Evolutionary conservation across 148 eudicot species (phyloP).

Genomic region (Fagopyrum tataricum): DNA sequence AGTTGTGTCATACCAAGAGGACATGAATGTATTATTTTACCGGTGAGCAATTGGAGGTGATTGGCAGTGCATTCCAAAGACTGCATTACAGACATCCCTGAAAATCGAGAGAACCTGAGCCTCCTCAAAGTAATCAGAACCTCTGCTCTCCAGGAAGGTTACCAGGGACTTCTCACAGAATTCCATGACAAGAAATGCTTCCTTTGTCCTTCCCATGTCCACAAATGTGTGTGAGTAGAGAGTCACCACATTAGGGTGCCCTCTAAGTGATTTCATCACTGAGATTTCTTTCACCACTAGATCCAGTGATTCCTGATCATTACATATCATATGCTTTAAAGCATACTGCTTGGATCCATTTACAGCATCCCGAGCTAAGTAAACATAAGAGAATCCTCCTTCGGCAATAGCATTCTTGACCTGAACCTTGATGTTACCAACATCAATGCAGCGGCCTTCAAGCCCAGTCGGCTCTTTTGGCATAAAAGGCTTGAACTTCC

Average conservation of each 20-base stretch:
- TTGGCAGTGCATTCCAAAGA: constrained; percentile 96
- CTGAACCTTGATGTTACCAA: constrained; percentile 80
- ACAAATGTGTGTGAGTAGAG: constrained; percentile 58
- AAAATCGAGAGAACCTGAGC: constrained; percentile 66
- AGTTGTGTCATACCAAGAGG: neutral
- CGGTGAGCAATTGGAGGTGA: constrained; percentile 96
- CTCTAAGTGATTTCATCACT: constrained; percentile 82
- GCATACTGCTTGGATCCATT: constrained; percentile 86
- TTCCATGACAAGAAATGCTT: constrained; percentile 89
- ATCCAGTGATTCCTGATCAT: constrained; percentile 84
- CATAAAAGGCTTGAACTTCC: constrained; percentile 83
- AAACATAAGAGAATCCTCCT: constrained; percentile 97
- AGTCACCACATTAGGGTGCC: constrained; percentile 87
- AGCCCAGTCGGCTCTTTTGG: constrained; percentile 90
- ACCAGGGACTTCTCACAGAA: constrained; percentile 92
- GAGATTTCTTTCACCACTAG: constrained; percentile 79
- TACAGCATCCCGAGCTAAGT: constrained; percentile 76
- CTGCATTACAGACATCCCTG: constrained; percentile 94
- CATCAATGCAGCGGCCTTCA: constrained; percentile 86
- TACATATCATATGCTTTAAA: constrained; percentile 90
- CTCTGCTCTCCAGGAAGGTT: constrained; percentile 78
- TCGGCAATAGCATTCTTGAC: constrained; percentile 81
- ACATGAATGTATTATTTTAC: constrained; percentile 28
- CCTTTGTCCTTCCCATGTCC: constrained; percentile 94
- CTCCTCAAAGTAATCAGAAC: constrained; percentile 85